Base-by-base conservation (phyloP, 1,284 basidiomycete species). In the Heterobasidion occidentale region DNA sequence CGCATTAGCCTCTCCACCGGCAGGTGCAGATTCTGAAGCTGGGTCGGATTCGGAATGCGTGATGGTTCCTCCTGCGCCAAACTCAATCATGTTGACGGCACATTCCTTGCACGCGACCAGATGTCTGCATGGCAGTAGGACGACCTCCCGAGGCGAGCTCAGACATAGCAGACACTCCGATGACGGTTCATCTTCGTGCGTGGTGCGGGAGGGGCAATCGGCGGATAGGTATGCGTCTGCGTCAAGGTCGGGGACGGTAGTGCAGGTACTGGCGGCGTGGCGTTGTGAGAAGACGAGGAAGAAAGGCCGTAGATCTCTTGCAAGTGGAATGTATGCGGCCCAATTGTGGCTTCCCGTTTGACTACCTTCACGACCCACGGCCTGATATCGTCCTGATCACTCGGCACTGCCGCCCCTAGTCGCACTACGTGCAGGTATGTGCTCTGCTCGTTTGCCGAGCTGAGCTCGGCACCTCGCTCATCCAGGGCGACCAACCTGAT, bases 31-130 rank as follows among this genome's bases (percentile, higher is more conserved):
- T 11, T 52, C 60, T 12, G 46, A 58, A 14, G 64, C 68, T 33
- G 81, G 82, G 46, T 81, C 78, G 9, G 76, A 8, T 9, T 50
- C 48, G 8, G 50, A 68, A 56, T 92, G 81, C 20, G 77, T 80
- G 47, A 94, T 89, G 46, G 78, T 84, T 4, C 92, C 92, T 2
- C 93, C 92, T 0, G 93, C 93, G 42, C 93, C 93, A 67, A 92
- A 95, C 68, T 95, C 93, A 45, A 95, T 86, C 93, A 95, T 95
- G 66, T 94, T 94, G 48, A 94, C 72, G 0, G 92, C 92, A 63
- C 92, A 95, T 50, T 94, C 92, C 62, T 90, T 84, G 72, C 93
- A 95, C 7, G 93, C 93, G 55, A 95, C 92, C 34, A 95, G 78
- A 70, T 95, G 93, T 55, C 92, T 77, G 68, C 93, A 95, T 0